Evolutionary conservation across 139 green algal genomes (phyloP).

Genomic region (Protoeuglena noctilucae): DNA sequence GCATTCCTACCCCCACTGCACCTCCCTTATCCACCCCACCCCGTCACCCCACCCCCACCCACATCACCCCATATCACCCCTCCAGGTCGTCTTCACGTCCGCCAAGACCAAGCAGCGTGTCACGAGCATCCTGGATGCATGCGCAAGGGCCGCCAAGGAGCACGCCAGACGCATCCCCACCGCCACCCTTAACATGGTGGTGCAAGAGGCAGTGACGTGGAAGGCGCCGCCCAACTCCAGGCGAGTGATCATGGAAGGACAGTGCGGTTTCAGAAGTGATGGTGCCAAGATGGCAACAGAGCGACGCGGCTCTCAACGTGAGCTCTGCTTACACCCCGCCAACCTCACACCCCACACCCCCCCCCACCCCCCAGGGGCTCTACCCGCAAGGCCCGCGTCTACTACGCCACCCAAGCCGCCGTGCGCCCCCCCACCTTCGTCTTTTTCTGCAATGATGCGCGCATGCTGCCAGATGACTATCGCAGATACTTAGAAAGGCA

Average conservation of each 20-base stretch:
- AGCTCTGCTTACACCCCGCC: too few species aligned
- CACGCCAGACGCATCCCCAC: conserved; percentile 73
- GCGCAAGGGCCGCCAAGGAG: conserved; percentile 46
- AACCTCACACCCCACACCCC: too few species aligned
- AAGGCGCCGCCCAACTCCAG: conserved; percentile 9
- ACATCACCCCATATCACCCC: too few species aligned
- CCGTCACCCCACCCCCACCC: too few species aligned
- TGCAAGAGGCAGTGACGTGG: conserved; percentile 27
- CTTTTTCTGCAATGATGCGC: conserved; percentile 86
- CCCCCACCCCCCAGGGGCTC: conserved; percentile 14
- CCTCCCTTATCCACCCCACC: too few species aligned
- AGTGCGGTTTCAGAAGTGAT: too few species aligned
- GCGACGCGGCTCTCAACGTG: too few species aligned
- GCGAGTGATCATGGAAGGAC: too few species aligned
- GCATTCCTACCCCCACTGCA: too few species aligned
- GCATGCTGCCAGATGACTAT: conserved; percentile 80
- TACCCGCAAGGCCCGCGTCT: conserved; percentile 54
- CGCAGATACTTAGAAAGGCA: conserved; percentile 57
- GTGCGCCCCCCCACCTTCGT: conserved; percentile 83
- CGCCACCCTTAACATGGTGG: conserved; percentile 84
- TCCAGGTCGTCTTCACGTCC: conserved; percentile 70
- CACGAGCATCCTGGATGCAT: conserved; percentile 53
- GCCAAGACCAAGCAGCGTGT: conserved; percentile 55
- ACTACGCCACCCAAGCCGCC: conserved; percentile 83
- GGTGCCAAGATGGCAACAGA: too few species aligned